Conservation (phyloP, 2,329 filamentous ascomycete species). For the Didymosphaeria variabile region DNA sequence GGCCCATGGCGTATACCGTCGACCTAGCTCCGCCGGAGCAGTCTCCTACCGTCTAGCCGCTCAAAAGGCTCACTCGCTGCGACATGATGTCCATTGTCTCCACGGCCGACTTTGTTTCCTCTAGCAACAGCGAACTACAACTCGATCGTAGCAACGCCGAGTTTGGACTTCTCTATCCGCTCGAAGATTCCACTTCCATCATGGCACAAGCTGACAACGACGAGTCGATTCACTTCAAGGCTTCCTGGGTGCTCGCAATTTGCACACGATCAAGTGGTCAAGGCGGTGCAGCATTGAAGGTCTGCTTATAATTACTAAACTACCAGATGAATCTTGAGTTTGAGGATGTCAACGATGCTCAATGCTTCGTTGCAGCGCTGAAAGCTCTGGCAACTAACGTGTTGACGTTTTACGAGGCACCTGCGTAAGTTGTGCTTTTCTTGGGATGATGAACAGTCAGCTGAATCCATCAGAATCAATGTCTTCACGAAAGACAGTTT, state of each 20-base stretch:
- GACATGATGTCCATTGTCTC: background rate
- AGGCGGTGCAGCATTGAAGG: constrained; percentile 20
- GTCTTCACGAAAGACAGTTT: constrained; percentile 10
- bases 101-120: constrained; percentile 16
- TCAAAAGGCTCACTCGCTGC: constrained; percentile 20
- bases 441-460: background rate
- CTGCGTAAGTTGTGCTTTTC: constrained; percentile 15
- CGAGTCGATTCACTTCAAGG: constrained; percentile 28
- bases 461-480: constrained; percentile 11
- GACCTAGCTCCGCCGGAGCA: background rate
- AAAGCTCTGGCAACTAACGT: constrained; percentile 16
- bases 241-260: constrained; percentile 20
- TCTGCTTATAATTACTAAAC: constrained; percentile 25
- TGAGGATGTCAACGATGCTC: constrained; percentile 20
- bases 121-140: constrained; percentile 3
- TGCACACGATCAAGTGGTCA: constrained; percentile 16
- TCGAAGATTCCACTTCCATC: background rate
- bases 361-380: constrained; percentile 21
- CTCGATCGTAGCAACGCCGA: constrained; percentile 29
- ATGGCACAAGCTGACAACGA: constrained; percentile 22
- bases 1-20: background rate
- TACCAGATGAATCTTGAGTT: constrained; percentile 31
- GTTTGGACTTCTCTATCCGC: constrained; percentile 26
- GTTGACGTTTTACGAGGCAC: constrained; percentile 25
- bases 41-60: constrained; percentile 19